A percentile compares a stretch with the other conserved stretches of the same genome.
Evolutionary conservation across 345 rosid species (phyloP).

Genomic region (Eucalyptus globulus): DNA sequence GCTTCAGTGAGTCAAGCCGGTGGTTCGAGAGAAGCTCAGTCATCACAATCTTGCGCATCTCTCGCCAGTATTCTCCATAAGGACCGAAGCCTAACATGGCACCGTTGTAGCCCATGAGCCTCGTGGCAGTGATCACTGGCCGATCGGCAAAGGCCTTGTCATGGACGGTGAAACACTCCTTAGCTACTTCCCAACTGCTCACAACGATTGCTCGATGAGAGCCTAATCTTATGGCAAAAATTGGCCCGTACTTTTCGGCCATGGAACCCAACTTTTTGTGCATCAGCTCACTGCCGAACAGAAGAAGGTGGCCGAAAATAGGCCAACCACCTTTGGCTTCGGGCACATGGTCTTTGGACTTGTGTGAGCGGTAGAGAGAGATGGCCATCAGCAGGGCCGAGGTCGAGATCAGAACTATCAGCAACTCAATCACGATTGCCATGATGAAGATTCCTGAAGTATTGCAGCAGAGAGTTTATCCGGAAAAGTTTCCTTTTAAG

Average conservation of each 20-base stretch:
- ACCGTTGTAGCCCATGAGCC: constrained; percentile 7
- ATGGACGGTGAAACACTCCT: constrained; percentile 9
- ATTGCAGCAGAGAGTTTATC: not conserved
- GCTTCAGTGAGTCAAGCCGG: constrained; percentile 12
- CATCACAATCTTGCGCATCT: constrained; percentile 12
- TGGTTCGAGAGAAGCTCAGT: constrained; percentile 19
- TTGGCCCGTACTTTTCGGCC: constrained; percentile 20
- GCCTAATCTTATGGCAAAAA: constrained; percentile 11
- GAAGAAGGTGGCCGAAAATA: constrained; percentile 23
- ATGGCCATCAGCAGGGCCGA: not conserved
- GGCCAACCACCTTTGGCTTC: constrained; percentile 25
- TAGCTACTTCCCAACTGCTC: constrained; percentile 12
- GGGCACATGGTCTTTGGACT: not conserved
- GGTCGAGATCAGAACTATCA: not conserved
- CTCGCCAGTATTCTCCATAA: constrained; percentile 24
- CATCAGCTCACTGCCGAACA: not conserved
- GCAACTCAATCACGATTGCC: not conserved
- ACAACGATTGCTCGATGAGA: constrained; percentile 8
- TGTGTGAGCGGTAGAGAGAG: not conserved
- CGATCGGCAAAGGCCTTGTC: constrained; percentile 13
- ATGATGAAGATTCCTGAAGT: not conserved
- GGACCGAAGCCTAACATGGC: constrained; percentile 35
- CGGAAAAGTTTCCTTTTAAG: not conserved
- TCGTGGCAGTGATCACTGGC: constrained; percentile 9
- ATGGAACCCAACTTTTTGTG: constrained; percentile 5